Conservation (phyloP, 257 asterid genomes). For the Lavandula angustifolia region DNA sequence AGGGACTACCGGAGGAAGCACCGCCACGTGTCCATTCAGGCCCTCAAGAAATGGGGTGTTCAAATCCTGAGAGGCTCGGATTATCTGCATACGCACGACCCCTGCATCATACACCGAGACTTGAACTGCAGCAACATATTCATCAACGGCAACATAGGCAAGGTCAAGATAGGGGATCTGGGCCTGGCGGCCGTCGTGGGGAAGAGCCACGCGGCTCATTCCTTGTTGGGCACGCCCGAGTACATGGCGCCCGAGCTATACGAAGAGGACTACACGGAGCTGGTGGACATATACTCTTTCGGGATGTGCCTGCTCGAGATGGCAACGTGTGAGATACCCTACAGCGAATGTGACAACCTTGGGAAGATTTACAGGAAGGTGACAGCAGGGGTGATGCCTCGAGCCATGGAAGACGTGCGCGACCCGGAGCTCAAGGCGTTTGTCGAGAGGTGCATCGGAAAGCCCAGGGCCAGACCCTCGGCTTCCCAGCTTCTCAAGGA, state of each 20-base stretch:
- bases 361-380: slow-evolving; percentile 53
- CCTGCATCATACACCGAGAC: slow-evolving; percentile 54
- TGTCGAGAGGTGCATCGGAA: slow-evolving; percentile 42
- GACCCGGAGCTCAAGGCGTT: slow-evolving; percentile 39
- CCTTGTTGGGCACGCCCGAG: slow-evolving; percentile 47
- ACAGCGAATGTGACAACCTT: slow-evolving; percentile 44
- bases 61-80: slow-evolving; percentile 48
- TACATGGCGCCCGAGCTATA: slow-evolving; percentile 58
- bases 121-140: slow-evolving; percentile 52
- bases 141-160: slow-evolving; percentile 50
- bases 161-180: slow-evolving; percentile 53
- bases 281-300: slow-evolving; percentile 50
- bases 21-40: slow-evolving; percentile 44
- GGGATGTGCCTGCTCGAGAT: slow-evolving; percentile 53
- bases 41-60: slow-evolving; percentile 49
- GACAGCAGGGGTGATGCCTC: slow-evolving; percentile 47
- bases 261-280: slow-evolving; percentile 49
- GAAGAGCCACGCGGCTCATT: slow-evolving; percentile 49
- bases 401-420: slow-evolving; percentile 40
- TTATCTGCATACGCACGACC: slow-evolving; percentile 52
- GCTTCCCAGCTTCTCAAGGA: slow-evolving; percentile 50
- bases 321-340: slow-evolving; percentile 52
- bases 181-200: slow-evolving; percentile 47
- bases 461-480: slow-evolving; percentile 44
- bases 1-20: slow-evolving; percentile 51